A percentile compares a stretch with the other conserved stretches of the same genome.
These are phyloP conservation scores for Coprinopsis cinerea DNA, from an alignment of 768 basidiomycete species.

Conservation along the genomic window DNA sequence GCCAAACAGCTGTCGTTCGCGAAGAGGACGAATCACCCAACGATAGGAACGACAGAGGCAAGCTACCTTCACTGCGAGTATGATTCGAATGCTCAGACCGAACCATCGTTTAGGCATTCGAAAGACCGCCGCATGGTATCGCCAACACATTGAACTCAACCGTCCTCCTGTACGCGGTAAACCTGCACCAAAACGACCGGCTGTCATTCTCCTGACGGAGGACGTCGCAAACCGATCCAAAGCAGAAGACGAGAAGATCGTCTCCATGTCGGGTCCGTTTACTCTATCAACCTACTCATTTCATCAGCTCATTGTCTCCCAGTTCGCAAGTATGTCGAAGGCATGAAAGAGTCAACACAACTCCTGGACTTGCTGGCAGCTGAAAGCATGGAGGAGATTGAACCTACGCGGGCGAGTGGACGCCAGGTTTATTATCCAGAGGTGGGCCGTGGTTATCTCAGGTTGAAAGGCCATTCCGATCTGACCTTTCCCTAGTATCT, in stretches of 20 bases:
- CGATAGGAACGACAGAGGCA: constrained; percentile 92
- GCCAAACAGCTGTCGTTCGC: constrained; percentile 75
- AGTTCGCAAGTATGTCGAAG: constrained; percentile 82
- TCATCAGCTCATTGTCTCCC: neutral
- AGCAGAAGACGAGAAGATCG: constrained; percentile 60
- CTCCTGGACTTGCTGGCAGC: constrained; percentile 81
- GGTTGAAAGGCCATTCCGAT: constrained; percentile 2
- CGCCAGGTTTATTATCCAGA: constrained; percentile 69
- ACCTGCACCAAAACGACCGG: constrained; percentile 38
- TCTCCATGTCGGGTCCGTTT: constrained; percentile 52
- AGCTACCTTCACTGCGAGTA: constrained; percentile 6
- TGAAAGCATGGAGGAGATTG: constrained; percentile 54
- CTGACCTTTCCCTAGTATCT: constrained; percentile 57
- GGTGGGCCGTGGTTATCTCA: constrained; percentile 32
- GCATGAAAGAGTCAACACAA: constrained; percentile 54
- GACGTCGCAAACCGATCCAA: constrained; percentile 80
- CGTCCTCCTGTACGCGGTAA: constrained; percentile 49
- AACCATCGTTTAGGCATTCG: constrained; percentile 64
- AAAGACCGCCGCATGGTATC: constrained; percentile 84
- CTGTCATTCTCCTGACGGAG: constrained; percentile 81
- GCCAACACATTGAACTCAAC: constrained; percentile 54
- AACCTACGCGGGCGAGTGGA: constrained; percentile 53
- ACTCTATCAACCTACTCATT: neutral
- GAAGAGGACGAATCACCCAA: constrained; percentile 82
- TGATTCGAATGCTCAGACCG: neutral